Conservation (phyloP, 768 basidiomycete genomes). For the Collybiopsis luxurians region DNA sequence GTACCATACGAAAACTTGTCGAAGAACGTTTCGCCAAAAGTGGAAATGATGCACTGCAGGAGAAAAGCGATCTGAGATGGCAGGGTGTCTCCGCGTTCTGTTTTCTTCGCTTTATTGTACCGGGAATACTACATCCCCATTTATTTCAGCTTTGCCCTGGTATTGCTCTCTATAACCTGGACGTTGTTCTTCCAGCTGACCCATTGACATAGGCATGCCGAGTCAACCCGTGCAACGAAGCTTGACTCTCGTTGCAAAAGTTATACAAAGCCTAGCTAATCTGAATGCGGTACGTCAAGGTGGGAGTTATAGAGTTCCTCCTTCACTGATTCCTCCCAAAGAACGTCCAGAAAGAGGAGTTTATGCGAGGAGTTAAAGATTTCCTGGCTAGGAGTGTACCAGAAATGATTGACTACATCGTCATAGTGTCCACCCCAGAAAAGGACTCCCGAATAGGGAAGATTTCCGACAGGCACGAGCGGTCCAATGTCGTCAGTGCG, state of each 20-base stretch:
- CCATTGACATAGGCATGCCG: conserved; percentile 54
- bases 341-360: conserved; percentile 74
- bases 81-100: conserved; percentile 89
- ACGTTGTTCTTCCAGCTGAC: neutral
- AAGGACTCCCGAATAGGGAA: conserved; percentile 20
- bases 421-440: conserved; percentile 61
- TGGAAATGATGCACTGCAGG: conserved; percentile 32
- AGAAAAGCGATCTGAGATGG: conserved; percentile 59
- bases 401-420: conserved; percentile 79
- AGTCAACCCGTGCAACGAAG: conserved; percentile 68
- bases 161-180: conserved; percentile 26
- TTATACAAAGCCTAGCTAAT: conserved; percentile 88
- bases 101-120: conserved; percentile 87
- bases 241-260: conserved; percentile 82
- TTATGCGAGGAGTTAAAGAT: conserved; percentile 73
- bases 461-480: conserved; percentile 42
- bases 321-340: conserved; percentile 19
- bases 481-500: conserved; percentile 50
- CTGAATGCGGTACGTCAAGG: conserved; percentile 65
- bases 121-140: conserved; percentile 87
- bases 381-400: conserved; percentile 63
- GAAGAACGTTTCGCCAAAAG: conserved; percentile 55
- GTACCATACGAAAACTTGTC: conserved; percentile 68
- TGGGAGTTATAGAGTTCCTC: neutral
- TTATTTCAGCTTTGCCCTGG: conserved; percentile 78